Conservation (phyloP, 306 rosid genomes). For the Astragalus membranaceus region DNA sequence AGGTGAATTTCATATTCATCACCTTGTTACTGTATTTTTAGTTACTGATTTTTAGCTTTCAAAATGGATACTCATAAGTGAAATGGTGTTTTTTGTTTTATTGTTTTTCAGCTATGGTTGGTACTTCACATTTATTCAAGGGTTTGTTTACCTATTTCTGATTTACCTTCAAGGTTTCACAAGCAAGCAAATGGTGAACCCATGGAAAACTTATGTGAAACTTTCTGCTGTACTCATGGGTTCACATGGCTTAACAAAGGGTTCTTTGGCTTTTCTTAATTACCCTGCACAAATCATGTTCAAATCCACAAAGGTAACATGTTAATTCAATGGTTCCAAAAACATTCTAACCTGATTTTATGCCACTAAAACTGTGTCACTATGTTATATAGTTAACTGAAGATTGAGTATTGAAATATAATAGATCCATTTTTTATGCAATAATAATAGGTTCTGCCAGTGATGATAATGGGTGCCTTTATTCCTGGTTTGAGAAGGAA, state of each 20-base stretch:
- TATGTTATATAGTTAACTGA: slow-evolving; percentile 6
- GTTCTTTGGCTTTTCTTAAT: slow-evolving; percentile 90
- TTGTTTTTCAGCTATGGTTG: slow-evolving; percentile 86
- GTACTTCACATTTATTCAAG: slow-evolving; percentile 98
- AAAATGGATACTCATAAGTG: neutral
- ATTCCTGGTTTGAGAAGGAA: slow-evolving; percentile 89
- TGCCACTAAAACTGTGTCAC: neutral
- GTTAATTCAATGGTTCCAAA: neutral
- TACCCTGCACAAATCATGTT: slow-evolving; percentile 99
- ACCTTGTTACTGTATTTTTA: slow-evolving; percentile 8
- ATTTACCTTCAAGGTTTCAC: slow-evolving; percentile 90
- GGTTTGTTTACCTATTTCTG: slow-evolving; percentile 82
- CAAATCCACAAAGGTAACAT: slow-evolving; percentile 95
- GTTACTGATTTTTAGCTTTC: slow-evolving; percentile 9
- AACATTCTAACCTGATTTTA: neutral
- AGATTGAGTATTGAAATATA: neutral
- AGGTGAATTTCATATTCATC: slow-evolving; percentile 40
- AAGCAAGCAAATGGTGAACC: slow-evolving; percentile 95
- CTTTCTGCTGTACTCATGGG: slow-evolving; percentile 94
- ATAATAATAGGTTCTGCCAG: slow-evolving; percentile 68
- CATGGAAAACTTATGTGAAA: slow-evolving; percentile 97
- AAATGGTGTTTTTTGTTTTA: slow-evolving; percentile 8
- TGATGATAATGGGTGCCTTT: slow-evolving; percentile 98
- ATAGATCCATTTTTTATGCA: slow-evolving; percentile 14
- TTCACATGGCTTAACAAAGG: slow-evolving; percentile 96